phyloP scores from a whole-genome alignment of 2,329 filamentous ascomycete species.

The Ambrosiella cleistominuta region DNA sequence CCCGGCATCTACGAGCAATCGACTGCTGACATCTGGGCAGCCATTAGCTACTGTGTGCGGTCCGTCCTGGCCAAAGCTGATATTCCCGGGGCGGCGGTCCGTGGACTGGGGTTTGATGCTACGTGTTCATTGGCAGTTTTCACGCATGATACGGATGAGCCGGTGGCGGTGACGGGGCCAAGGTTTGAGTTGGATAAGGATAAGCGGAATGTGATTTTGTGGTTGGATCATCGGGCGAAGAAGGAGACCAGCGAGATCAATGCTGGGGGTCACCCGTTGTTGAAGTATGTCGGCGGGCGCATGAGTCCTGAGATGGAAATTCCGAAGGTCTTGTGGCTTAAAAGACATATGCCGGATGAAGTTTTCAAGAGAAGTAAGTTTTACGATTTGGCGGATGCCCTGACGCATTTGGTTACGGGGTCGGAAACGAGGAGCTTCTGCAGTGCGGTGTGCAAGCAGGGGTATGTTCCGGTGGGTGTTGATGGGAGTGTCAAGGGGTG shows the following conservation, averaged over 20 bases:
- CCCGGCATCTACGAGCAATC: constrained; percentile 86
- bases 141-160: constrained; percentile 72
- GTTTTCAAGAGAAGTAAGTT: constrained; percentile 90
- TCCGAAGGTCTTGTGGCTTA: constrained; percentile 93
- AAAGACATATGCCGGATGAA: constrained; percentile 91
- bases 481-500: constrained; percentile 95
- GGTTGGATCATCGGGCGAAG: constrained; percentile 88
- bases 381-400: constrained; percentile 81
- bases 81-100: constrained; percentile 49
- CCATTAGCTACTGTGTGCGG: constrained; percentile 79
- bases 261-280: constrained; percentile 72
- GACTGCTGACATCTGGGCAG: constrained; percentile 88
- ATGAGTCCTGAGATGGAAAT: constrained; percentile 99
- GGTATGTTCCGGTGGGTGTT: constrained; percentile 88
- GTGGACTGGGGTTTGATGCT: constrained; percentile 90
- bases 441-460: constrained; percentile 93
- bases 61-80: constrained; percentile 66
- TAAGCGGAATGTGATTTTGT: constrained; percentile 88
- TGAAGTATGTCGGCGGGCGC: constrained; percentile 89
- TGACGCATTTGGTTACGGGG: constrained; percentile 87
- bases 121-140: constrained; percentile 97
- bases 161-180: constrained; percentile 75
- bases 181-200: constrained; percentile 59
- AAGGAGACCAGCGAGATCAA: constrained; percentile 90
- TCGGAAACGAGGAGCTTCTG: constrained; percentile 87